Conservation (phyloP, 2,329 filamentous ascomycete species). For the Trichophyton simii region DNA sequence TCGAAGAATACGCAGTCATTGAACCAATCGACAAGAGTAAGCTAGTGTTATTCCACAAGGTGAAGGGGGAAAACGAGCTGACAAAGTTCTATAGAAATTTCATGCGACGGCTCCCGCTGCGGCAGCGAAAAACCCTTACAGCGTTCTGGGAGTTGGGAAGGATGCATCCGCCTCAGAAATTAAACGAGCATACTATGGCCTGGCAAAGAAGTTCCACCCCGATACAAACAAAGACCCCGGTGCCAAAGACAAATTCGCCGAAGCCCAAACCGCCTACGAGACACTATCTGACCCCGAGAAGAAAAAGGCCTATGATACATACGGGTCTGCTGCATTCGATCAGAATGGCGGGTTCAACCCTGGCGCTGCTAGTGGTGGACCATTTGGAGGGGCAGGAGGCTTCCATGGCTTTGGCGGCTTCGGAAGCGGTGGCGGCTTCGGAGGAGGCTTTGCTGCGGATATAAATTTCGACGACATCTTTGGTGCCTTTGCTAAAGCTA, state of each 20-base stretch:
- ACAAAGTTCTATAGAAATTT: slow-evolving; percentile 24
- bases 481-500: slow-evolving; percentile 60
- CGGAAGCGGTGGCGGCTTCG: slow-evolving; percentile 40
- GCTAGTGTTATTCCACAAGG: slow-evolving; percentile 4
- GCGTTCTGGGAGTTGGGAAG: slow-evolving; percentile 71
- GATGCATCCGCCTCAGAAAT: slow-evolving; percentile 73
- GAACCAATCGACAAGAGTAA: slow-evolving; percentile 22
- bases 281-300: slow-evolving; percentile 86
- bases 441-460: slow-evolving; percentile 58
- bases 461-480: slow-evolving; percentile 98
- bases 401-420: slow-evolving; percentile 47
- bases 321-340: slow-evolving; percentile 65
- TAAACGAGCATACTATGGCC: slow-evolving; percentile 95
- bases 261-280: slow-evolving; percentile 90
- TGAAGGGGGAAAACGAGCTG: not conserved
- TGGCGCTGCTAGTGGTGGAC: slow-evolving; percentile 41
- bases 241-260: slow-evolving; percentile 91
- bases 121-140: slow-evolving; percentile 78
- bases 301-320: slow-evolving; percentile 82
- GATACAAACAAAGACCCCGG: slow-evolving; percentile 91
- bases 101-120: slow-evolving; percentile 44
- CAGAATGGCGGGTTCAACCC: slow-evolving; percentile 65
- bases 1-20: slow-evolving; percentile 16
- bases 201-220: slow-evolving; percentile 95
- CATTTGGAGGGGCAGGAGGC: slow-evolving; percentile 47